A percentile compares a stretch with the other conserved stretches of the same genome.
Conservation (phyloP, 352 stramenopile species). For the Globisporangium spinosum region DNA sequence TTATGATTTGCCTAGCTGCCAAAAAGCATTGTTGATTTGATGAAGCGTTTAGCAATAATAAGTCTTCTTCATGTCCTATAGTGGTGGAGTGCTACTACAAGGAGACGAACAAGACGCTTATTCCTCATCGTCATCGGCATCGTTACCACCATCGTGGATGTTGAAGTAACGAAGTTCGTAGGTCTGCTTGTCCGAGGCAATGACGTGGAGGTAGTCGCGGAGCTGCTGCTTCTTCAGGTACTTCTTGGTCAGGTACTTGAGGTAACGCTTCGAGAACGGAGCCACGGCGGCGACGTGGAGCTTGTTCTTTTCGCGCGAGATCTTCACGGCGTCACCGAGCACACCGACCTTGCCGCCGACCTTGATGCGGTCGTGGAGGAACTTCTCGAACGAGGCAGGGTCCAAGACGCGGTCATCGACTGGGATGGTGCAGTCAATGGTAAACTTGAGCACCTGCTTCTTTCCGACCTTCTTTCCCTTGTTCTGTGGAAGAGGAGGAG, state of each 20-base stretch:
- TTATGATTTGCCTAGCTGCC: conserved; percentile 9
- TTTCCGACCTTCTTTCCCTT: conserved; percentile 89
- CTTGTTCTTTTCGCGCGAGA: conserved; percentile 96
- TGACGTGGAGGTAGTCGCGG: conserved; percentile 99
- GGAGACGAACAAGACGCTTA: conserved; percentile 36
- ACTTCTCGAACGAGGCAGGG: conserved; percentile 99
- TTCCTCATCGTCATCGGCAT: conserved; percentile 87
- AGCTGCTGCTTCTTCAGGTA: conserved; percentile 99
- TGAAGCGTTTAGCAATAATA: conserved; percentile 12
- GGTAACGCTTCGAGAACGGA: conserved; percentile 97
- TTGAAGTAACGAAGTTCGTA: conserved; percentile 99
- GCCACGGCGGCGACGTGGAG: conserved; percentile 93
- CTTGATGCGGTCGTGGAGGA: conserved; percentile 99
- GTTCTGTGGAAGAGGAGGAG: conserved; percentile 27
- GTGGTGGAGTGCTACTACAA: neutral
- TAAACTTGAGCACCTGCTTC: conserved; percentile 91
- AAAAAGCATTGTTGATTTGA: conserved; percentile 10
- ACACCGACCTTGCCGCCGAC: conserved; percentile 97
- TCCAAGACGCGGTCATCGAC: conserved; percentile 99
- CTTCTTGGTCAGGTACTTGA: conserved; percentile 99
- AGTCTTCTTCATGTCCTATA: conserved; percentile 2
- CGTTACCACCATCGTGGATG: conserved; percentile 93
- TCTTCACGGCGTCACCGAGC: conserved; percentile 93
- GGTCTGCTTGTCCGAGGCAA: conserved; percentile 97
- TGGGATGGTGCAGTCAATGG: conserved; percentile 93